A percentile compares a stretch with the other conserved stretches of the same genome.
These are phyloP conservation scores for Solanum dulcamara DNA, from an alignment of 257 asterid genomes.

Conservation along the genomic window DNA sequence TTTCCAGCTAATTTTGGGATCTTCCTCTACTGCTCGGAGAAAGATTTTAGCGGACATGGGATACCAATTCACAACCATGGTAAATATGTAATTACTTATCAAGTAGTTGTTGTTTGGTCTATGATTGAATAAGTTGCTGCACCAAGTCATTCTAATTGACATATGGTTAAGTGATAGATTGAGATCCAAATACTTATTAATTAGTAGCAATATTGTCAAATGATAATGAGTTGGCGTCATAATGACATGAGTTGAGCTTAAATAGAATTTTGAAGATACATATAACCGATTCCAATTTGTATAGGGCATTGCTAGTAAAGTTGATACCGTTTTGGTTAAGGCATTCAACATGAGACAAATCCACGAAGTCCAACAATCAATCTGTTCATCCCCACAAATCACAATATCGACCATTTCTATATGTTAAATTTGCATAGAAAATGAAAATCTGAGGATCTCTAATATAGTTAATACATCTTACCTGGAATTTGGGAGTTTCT, in stretches of 20 bases:
- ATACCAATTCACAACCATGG: constrained; percentile 61
- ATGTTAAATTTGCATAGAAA: too few species aligned
- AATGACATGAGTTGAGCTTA: neutral
- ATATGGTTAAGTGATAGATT: neutral
- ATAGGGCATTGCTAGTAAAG: too few species aligned
- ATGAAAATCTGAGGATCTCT: too few species aligned
- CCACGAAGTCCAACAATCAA: too few species aligned
- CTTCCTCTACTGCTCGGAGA: constrained; percentile 72
- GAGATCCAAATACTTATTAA: neutral
- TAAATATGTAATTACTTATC: constrained; percentile 2
- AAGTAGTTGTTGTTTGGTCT: neutral
- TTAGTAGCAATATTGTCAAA: neutral
- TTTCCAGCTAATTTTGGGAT: constrained; percentile 75
- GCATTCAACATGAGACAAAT: too few species aligned
- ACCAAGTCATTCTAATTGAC: neutral
- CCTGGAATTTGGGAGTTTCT: too few species aligned
- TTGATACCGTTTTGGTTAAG: too few species aligned
- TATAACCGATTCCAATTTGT: too few species aligned
- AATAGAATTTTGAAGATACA: neutral
- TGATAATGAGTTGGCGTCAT: neutral
- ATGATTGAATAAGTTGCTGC: neutral
- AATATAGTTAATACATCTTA: too few species aligned
- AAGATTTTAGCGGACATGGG: constrained; percentile 69
- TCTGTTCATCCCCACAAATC: too few species aligned
- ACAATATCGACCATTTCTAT: too few species aligned